A percentile compares a stretch with the other conserved stretches of the same genome.
Conservation (phyloP, 225 moss, liverwort and hornwort species). For the Bryoerythrophyllum caledonicum region DNA sequence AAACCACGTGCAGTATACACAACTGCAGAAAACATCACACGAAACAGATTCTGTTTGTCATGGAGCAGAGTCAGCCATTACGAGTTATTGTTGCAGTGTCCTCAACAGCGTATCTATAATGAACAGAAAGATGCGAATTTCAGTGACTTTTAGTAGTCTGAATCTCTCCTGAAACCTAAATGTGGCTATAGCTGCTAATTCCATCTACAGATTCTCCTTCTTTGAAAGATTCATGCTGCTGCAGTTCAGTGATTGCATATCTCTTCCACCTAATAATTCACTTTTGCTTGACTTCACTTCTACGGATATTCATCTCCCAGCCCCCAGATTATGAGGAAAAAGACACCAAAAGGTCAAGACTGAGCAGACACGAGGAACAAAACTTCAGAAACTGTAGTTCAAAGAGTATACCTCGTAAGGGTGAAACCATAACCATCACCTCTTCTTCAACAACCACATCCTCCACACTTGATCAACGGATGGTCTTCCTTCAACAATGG, state of each 20-base stretch:
- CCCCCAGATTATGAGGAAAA: background rate
- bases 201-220: conserved; percentile 2
- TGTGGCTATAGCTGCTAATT: conserved; percentile 4
- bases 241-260: conserved; percentile 2
- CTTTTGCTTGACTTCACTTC: conserved; percentile 7
- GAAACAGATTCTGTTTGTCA: background rate
- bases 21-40: conserved; percentile 14
- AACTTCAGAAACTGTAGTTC: conserved; percentile 5
- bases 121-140: conserved; percentile 25
- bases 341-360: background rate
- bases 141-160: background rate
- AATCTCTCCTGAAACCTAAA: conserved; percentile 20
- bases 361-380: background rate
- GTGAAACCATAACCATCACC: background rate
- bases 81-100: conserved; percentile 15
- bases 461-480: conserved; percentile 5
- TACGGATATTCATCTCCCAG: too few relatives aligned
- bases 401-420: conserved; percentile 2
- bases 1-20: background rate
- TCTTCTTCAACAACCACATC: background rate
- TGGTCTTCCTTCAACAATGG: conserved; percentile 6
- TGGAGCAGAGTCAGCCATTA: conserved; percentile 2
- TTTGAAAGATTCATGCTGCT: conserved; percentile 8
- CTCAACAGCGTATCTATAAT: conserved; percentile 1
- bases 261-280: conserved; percentile 8